These are phyloP conservation scores for Lonicera japonica DNA, from an alignment of 129 eudicot genomes.

Conservation along the genomic window DNA sequence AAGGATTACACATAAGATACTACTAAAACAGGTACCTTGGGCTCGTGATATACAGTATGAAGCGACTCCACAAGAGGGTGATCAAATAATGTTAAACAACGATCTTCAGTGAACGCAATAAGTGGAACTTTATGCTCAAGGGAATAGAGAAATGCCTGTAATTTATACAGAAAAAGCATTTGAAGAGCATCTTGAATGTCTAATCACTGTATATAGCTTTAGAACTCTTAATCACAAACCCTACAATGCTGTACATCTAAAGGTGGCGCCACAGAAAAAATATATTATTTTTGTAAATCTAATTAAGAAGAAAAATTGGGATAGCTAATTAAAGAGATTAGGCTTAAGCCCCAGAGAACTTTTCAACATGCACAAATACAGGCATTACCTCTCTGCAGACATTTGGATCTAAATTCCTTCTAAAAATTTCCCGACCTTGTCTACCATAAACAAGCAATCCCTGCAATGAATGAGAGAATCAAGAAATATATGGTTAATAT, in stretches of 20 bases:
- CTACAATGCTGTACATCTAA: too few species aligned
- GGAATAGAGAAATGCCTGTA: constrained; percentile 79
- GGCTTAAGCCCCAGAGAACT: not conserved
- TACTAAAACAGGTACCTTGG: constrained; percentile 46
- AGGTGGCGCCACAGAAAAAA: too few species aligned
- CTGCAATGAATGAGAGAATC: constrained; percentile 30
- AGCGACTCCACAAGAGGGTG: constrained; percentile 87
- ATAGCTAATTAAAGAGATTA: too few species aligned
- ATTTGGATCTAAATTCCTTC: constrained; percentile 56
- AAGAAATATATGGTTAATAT: not conserved
- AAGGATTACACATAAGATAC: not conserved
- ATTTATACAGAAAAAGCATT: not conserved
- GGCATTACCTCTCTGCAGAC: constrained; percentile 76
- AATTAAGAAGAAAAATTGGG: too few species aligned
- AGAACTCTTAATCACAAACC: too few species aligned
- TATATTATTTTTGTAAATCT: too few species aligned
- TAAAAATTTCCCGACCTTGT: constrained; percentile 81
- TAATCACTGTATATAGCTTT: too few species aligned
- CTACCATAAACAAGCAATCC: constrained; percentile 94
- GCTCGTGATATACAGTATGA: constrained; percentile 82
- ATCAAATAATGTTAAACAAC: constrained; percentile 72
- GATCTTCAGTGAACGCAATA: constrained; percentile 81
- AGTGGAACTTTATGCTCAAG: constrained; percentile 71
- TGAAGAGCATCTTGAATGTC: not conserved
- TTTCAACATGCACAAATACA: not conserved